Evolutionary conservation across 768 basidiomycete species (phyloP), one percentile per base, ranked within the genome.

Genomic region (Pulveroboletus frians): DNA sequence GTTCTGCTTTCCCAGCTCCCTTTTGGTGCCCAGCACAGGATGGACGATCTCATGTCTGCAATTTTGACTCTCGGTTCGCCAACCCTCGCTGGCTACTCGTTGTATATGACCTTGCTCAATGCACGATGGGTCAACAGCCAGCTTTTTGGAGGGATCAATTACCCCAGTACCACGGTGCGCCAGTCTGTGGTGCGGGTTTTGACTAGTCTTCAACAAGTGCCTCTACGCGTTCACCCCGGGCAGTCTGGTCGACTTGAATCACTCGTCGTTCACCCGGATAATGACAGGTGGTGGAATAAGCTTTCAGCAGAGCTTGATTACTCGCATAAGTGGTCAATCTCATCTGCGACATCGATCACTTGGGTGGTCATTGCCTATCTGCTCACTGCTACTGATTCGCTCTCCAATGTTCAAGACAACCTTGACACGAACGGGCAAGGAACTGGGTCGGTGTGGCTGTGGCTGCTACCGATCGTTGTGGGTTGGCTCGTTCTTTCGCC

Each of bases 1-100:
- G 74, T 76, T 1, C 52, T 78, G 8, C 60, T 78, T 17, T 75
- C 76, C 0, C 76, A 76, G 40, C 69, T 78, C n/a, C 77, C 76
- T 0, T 78, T 76, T 21, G 75, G 75, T 8, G 66, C 71, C 27
- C 62, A 53, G 10, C 67, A 68, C 43, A 69, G 58, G 23, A 52
- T 66, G n/a, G 73, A 74, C 17, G 75, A 77, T 44, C 57, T 76
- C 34, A 63, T 69, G 52, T 71, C 74, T 8, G 68, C 70, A 17
- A 13, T 78, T 8, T 61, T 78, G 31, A 70, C 73, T 1, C 55
- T 78, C 21, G 76, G 76, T 1, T 75, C 73, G 0, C 76, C 76
- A 0, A 58, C 59, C 3, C 69, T 78, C 4, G 74, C 76, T 1
- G 71, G 69, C 4, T 78, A 76, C 54, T 76, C 76, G 1, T 47